Conservation (phyloP, 306 rosid genomes). For the Cucumis melo region DNA sequence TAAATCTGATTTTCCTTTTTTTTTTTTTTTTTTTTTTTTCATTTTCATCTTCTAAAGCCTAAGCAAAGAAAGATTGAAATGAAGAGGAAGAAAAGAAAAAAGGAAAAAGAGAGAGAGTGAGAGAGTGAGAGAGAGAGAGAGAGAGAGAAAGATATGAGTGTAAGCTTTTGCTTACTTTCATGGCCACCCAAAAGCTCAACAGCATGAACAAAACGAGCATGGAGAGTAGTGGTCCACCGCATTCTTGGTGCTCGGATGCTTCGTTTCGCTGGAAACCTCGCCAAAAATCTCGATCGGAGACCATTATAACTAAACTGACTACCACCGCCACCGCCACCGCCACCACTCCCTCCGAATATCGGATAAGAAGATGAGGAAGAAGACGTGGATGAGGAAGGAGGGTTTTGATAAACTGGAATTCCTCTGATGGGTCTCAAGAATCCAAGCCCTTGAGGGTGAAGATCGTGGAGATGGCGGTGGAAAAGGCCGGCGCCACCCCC, state of each 20-base stretch:
- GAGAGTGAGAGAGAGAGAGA: neutral
- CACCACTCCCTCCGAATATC: neutral
- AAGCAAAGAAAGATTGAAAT: neutral
- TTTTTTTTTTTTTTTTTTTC: no score
- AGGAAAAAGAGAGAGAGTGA: neutral
- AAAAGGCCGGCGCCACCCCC: slow-evolving; percentile 8
- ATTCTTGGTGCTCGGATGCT: slow-evolving; percentile 94
- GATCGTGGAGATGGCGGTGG: slow-evolving; percentile 18
- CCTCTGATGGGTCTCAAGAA: slow-evolving; percentile 87
- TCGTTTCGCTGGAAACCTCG: slow-evolving; percentile 75
- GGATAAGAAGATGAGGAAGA: neutral
- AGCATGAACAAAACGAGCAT: slow-evolving; percentile 94
- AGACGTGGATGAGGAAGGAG: slow-evolving; percentile 33
- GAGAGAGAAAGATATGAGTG: slow-evolving; percentile 1
- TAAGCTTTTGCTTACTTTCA: slow-evolving; percentile 52
- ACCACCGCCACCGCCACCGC: neutral
- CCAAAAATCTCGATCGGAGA: slow-evolving; percentile 27
- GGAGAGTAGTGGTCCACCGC: slow-evolving; percentile 99
- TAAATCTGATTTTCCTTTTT: no score
- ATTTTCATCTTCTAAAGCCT: neutral
- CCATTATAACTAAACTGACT: neutral
- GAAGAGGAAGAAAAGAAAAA: neutral
- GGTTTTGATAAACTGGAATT: slow-evolving; percentile 81
- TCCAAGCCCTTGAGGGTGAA: slow-evolving; percentile 41
- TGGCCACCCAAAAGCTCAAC: slow-evolving; percentile 97